Evolutionary conservation across 2,329 filamentous ascomycete genomes (phyloP).

Genomic region (Colletotrichum viniferum): DNA sequence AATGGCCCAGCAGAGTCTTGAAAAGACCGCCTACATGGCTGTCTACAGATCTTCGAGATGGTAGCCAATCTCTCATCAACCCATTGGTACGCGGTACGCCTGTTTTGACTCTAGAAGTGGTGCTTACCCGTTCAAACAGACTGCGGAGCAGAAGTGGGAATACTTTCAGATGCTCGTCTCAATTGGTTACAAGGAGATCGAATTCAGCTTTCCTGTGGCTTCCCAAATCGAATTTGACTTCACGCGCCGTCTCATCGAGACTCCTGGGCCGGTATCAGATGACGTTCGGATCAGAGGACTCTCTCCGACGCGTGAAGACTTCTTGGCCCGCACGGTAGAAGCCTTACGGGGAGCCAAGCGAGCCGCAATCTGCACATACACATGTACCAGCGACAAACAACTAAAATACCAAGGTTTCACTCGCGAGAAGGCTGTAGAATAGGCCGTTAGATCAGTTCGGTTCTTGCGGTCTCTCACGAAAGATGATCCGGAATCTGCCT

Average conservation of each 20-base stretch:
- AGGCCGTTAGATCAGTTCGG: not conserved
- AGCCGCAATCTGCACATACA: not conserved
- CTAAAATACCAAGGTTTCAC: not conserved
- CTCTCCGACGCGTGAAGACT: not conserved
- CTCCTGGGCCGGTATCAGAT: not conserved
- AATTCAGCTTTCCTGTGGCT: not conserved
- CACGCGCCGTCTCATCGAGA: not conserved
- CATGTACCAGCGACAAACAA: slow-evolving; percentile 4
- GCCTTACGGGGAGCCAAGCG: not conserved
- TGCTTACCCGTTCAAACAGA: not conserved
- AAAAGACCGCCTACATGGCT: not conserved
- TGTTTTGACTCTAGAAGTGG: not conserved
- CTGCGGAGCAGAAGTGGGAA: not conserved
- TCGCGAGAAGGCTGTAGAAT: not conserved
- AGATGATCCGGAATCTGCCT: not conserved
- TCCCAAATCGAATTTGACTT: not conserved
- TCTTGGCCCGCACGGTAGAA: not conserved
- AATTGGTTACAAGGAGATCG: slow-evolving; percentile 1
- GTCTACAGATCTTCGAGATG: not conserved
- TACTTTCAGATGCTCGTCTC: slow-evolving; percentile 6
- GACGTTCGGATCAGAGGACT: not conserved
- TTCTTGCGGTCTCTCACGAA: not conserved
- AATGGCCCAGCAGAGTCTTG: not conserved
- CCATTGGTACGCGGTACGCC: not conserved
- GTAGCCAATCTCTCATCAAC: not conserved